Percentiles rank a stretch among this genome's conserved stretches.
Evolutionary conservation across 768 basidiomycete genomes (phyloP).

Genomic region (Suillus americanus): DNA sequence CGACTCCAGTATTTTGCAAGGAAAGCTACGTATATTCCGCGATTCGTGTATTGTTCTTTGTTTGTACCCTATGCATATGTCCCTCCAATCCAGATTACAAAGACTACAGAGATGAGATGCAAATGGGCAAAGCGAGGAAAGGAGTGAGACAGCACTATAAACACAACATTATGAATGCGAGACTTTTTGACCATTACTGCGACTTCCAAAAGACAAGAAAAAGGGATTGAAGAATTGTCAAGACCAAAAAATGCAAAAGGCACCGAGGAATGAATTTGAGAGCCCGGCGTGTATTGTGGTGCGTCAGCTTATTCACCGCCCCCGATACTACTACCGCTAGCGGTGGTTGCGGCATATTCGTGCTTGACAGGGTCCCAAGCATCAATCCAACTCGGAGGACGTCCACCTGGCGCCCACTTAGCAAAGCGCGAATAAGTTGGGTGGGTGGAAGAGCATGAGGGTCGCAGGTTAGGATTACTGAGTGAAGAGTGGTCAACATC

Average conservation of each 20-base stretch:
- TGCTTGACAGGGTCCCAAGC: constrained; percentile 40
- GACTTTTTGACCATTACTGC: background rate
- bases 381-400: constrained; percentile 40
- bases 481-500: constrained; percentile 4
- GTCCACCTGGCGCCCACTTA: constrained; percentile 27
- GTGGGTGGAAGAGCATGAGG: constrained; percentile 9
- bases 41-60: background rate
- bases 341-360: constrained; percentile 43
- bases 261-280: background rate
- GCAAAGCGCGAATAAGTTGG: constrained; percentile 17
- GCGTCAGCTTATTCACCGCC: constrained; percentile 20
- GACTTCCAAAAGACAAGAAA: background rate
- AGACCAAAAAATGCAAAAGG: background rate
- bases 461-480: constrained; percentile 28
- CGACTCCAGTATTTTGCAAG: background rate
- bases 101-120: background rate
- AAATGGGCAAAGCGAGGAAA: background rate
- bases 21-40: background rate
- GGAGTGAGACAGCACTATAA: background rate
- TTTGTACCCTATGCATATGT: background rate
- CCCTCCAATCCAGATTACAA: background rate
- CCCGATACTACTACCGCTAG: constrained; percentile 34
- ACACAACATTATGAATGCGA: background rate
- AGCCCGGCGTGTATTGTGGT: background rate
- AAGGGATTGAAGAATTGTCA: background rate